phyloP scores from a whole-genome alignment of 306 rosid species.

The Heteromeles arbutifolia region DNA sequence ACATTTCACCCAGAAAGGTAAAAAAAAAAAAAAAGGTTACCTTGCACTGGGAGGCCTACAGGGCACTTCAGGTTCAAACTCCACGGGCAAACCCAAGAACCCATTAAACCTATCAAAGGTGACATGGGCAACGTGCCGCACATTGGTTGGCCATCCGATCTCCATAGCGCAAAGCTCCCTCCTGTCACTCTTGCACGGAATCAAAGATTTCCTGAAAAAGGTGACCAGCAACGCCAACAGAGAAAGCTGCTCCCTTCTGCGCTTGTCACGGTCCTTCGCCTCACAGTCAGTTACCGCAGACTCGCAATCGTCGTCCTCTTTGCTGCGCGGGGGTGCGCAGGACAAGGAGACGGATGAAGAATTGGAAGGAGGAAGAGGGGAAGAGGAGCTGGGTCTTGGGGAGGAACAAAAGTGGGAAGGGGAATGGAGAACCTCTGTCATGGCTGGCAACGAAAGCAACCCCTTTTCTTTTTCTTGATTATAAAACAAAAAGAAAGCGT shows the following conservation, averaged over 20 bases:
- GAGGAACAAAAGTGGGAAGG: slow-evolving; percentile 48
- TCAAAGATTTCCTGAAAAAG: slow-evolving; percentile 54
- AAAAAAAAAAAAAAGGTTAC: slow-evolving; percentile 17
- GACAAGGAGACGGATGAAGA: slow-evolving; percentile 9
- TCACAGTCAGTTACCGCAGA: slow-evolving; percentile 18
- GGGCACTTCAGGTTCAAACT: slow-evolving; percentile 80
- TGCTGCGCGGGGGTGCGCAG: neutral
- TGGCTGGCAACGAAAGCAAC: slow-evolving; percentile 59
- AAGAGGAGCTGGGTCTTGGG: slow-evolving; percentile 30
- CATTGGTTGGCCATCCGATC: slow-evolving; percentile 75
- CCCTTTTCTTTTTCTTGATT: neutral
- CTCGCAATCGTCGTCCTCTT: neutral
- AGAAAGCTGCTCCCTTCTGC: slow-evolving; percentile 42
- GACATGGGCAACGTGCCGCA: slow-evolving; percentile 92
- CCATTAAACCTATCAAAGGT: slow-evolving; percentile 92
- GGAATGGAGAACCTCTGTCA: slow-evolving; percentile 72
- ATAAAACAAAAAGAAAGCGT: slow-evolving; percentile 33
- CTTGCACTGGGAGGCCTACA: slow-evolving; percentile 96
- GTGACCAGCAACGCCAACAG: slow-evolving; percentile 48
- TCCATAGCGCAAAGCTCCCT: slow-evolving; percentile 53
- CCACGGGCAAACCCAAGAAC: slow-evolving; percentile 91
- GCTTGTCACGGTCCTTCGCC: slow-evolving; percentile 14
- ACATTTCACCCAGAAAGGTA: neutral
- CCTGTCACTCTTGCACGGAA: slow-evolving; percentile 41
- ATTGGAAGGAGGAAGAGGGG: slow-evolving; percentile 16